A percentile compares a stretch with the other conserved stretches of the same genome.
These are phyloP conservation scores for Aaosphaeria arxii DNA, from an alignment of 2,329 filamentous ascomycete species.

Conservation along the genomic window DNA sequence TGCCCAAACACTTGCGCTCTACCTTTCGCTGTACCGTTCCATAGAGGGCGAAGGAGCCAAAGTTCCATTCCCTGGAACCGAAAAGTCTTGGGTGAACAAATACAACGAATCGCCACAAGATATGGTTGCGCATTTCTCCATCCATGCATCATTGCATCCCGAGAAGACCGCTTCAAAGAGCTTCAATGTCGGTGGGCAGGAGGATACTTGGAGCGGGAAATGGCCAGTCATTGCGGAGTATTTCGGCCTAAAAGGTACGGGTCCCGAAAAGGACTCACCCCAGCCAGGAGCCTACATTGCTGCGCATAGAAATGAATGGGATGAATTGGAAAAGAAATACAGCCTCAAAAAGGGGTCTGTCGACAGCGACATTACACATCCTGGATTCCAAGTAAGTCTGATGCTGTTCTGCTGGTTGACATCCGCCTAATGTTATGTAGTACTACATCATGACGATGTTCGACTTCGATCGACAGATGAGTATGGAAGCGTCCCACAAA, in stretches of 20 bases:
- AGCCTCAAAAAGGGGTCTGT: slow-evolving; percentile 38
- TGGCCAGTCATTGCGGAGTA: slow-evolving; percentile 48
- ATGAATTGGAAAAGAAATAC: slow-evolving; percentile 24
- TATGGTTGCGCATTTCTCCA: slow-evolving; percentile 43
- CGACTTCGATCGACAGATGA: slow-evolving; percentile 49
- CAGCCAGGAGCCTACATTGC: slow-evolving; percentile 28
- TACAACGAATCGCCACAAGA: slow-evolving; percentile 41
- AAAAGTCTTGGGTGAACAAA: slow-evolving; percentile 36
- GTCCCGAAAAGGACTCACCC: slow-evolving; percentile 21
- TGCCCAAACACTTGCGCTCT: slow-evolving; percentile 37
- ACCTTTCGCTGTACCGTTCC: slow-evolving; percentile 35
- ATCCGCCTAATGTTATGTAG: slow-evolving; percentile 7
- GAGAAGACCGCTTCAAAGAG: slow-evolving; percentile 36
- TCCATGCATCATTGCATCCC: slow-evolving; percentile 41
- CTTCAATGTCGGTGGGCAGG: slow-evolving; percentile 45
- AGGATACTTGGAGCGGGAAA: slow-evolving; percentile 41
- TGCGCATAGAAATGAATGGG: slow-evolving; percentile 25
- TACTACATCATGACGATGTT: slow-evolving; percentile 38
- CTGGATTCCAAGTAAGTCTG: slow-evolving; percentile 24
- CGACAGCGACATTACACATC: slow-evolving; percentile 43
- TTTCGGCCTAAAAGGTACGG: slow-evolving; percentile 45
- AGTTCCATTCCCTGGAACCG: slow-evolving; percentile 39
- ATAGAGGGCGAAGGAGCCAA: slow-evolving; percentile 39
- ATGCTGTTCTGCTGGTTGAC: background rate
- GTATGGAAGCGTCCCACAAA: slow-evolving; percentile 38